phyloP scores from a whole-genome alignment of 2,329 filamentous ascomycete genomes.

The Pseudocercospora pini-densiflorae region DNA sequence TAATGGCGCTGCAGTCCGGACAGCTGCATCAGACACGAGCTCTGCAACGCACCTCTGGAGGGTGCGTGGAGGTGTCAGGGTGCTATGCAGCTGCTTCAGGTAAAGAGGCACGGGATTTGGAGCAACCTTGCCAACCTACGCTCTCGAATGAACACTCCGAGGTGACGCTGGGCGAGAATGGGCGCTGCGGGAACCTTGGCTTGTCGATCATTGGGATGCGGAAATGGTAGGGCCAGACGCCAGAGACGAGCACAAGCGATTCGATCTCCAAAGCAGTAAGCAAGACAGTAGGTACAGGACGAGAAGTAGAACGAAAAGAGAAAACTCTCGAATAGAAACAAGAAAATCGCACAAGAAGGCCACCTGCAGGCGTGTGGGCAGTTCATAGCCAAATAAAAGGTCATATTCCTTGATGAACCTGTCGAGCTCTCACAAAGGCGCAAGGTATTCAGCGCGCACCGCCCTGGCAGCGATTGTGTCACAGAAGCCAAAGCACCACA shows the following conservation, averaged over 20 bases:
- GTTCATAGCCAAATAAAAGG: constrained; percentile 13
- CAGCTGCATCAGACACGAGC: constrained; percentile 41
- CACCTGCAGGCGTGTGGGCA: constrained; percentile 25
- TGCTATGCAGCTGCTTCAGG: constrained; percentile 28
- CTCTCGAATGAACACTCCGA: constrained; percentile 9
- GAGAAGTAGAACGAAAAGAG: constrained; percentile 3
- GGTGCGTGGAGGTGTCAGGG: constrained; percentile 11
- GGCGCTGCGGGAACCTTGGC: constrained; percentile 15
- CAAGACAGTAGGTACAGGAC: not conserved
- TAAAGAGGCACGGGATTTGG: constrained; percentile 24
- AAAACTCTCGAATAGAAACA: constrained; percentile 2
- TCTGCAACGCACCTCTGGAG: constrained; percentile 18
- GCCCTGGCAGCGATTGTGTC: constrained; percentile 32
- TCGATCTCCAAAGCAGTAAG: constrained; percentile 7
- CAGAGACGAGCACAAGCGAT: not conserved
- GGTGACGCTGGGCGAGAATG: constrained; percentile 27
- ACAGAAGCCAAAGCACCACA: constrained; percentile 27
- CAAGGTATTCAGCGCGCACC: constrained; percentile 30
- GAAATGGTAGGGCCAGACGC: constrained; percentile 7
- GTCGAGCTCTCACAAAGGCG: constrained; percentile 32
- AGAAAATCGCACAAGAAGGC: constrained; percentile 21
- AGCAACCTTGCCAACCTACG: constrained; percentile 24
- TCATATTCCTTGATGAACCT: constrained; percentile 18
- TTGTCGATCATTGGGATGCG: constrained; percentile 26
- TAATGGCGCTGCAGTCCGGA: constrained; percentile 38